Conservation (phyloP, 768 basidiomycete species). For the Hypholoma sublateritium region DNA sequence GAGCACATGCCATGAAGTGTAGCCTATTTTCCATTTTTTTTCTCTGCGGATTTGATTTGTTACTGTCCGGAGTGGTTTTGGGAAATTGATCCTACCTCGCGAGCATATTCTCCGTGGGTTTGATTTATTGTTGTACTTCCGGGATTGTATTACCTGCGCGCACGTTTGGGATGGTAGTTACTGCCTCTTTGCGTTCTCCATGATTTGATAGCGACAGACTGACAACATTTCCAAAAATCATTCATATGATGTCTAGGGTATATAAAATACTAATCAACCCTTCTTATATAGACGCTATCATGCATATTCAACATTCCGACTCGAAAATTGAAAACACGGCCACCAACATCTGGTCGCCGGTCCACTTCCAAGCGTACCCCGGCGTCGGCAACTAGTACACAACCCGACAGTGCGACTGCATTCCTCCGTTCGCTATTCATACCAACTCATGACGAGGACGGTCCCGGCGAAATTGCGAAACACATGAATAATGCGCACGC, state of each 20-base stretch:
- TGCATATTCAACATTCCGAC: conserved; percentile 58
- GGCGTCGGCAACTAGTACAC: neutral
- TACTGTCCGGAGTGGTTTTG: too few species aligned
- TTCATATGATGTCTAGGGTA: conserved; percentile 2
- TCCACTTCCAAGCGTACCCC: neutral
- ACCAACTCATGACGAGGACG: conserved; percentile 22
- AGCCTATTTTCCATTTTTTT: neutral
- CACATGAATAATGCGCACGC: conserved; percentile 3
- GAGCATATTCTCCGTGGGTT: too few species aligned
- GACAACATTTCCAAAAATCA: too few species aligned
- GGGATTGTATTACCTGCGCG: too few species aligned
- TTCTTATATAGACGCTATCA: conserved; percentile 48
- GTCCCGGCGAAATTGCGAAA: conserved; percentile 14
- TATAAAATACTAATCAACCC: conserved; percentile 13
- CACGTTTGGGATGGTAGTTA: too few species aligned
- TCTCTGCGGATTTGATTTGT: neutral
- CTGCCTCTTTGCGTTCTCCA: too few species aligned
- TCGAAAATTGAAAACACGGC: conserved; percentile 52
- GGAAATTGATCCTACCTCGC: too few species aligned
- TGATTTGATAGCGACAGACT: too few species aligned
- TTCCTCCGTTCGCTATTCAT: conserved; percentile 31
- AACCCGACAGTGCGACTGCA: neutral
- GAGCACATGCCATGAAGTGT: too few species aligned
- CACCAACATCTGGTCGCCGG: neutral
- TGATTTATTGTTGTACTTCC: too few species aligned